phyloP scores from a whole-genome alignment of 2,329 filamentous ascomycete genomes.

The Paecilomyces fulvus region DNA sequence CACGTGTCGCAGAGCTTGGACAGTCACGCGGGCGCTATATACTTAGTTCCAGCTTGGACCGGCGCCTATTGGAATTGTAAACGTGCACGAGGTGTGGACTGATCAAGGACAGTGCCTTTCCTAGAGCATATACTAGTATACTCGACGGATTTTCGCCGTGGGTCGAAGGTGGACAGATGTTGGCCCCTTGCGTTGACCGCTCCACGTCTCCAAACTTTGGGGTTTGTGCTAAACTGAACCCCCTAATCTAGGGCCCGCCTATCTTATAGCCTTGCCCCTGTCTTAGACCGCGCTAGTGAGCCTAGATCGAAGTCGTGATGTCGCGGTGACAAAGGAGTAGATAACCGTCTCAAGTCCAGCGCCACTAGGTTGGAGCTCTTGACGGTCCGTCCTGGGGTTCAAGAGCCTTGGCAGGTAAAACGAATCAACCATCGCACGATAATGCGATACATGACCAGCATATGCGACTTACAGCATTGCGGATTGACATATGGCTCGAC shows the following conservation, averaged over 20 bases:
- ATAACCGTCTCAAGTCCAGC: background rate
- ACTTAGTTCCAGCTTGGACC: background rate
- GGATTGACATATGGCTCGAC: background rate
- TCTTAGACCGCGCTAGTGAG: background rate
- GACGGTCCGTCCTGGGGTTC: background rate
- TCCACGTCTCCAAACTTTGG: background rate
- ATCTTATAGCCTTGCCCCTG: background rate
- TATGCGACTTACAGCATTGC: background rate
- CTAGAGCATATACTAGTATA: background rate
- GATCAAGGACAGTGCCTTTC: background rate
- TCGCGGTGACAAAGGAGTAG: background rate
- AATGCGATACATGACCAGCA: background rate
- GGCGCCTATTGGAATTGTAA: background rate
- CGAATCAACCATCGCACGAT: background rate
- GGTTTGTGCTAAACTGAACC: background rate
- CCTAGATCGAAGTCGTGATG: background rate
- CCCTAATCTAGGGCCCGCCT: background rate
- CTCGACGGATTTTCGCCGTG: background rate
- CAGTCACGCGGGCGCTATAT: background rate
- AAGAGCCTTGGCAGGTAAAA: background rate
- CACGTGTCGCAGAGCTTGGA: background rate
- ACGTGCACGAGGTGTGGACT: background rate
- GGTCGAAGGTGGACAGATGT: no score
- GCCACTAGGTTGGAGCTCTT: background rate
- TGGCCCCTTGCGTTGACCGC: background rate